These are phyloP conservation scores for Penicillium sp. DNA, from an alignment of 2,329 filamentous ascomycete species.

Conservation along the genomic window DNA sequence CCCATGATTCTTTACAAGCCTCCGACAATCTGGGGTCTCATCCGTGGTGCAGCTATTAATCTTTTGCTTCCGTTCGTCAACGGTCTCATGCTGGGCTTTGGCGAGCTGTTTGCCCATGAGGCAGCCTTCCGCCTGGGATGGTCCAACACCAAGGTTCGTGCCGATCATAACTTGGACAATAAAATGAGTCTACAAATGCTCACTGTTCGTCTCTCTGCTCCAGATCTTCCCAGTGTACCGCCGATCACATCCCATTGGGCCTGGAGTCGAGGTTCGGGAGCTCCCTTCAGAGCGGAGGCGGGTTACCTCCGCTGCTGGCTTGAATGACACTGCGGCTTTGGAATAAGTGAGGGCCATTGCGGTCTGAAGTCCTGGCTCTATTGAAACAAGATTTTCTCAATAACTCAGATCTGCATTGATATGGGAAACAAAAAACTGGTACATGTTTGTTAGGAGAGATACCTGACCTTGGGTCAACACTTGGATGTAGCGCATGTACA, in stretches of 20 bases:
- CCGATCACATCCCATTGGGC: constrained; percentile 69
- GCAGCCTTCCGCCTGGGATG: constrained; percentile 90
- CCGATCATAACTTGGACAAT: background rate
- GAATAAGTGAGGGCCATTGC: constrained; percentile 53
- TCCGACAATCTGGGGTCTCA: constrained; percentile 80
- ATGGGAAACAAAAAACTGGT: constrained; percentile 26
- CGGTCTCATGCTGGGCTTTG: constrained; percentile 96
- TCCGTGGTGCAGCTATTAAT: constrained; percentile 92
- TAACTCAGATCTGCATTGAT: constrained; percentile 16
- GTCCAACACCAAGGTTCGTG: constrained; percentile 84
- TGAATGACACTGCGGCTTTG: constrained; percentile 69
- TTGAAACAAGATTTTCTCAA: background rate
- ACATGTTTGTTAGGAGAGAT: constrained; percentile 26
- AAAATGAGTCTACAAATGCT: background rate
- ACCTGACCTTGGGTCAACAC: constrained; percentile 20
- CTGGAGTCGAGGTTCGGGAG: constrained; percentile 79
- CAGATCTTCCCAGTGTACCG: constrained; percentile 65
- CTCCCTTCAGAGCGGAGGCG: constrained; percentile 60
- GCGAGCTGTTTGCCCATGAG: constrained; percentile 95
- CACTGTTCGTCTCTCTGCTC: background rate
- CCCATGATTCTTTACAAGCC: constrained; percentile 73
- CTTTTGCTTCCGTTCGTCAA: constrained; percentile 95
- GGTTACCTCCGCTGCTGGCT: constrained; percentile 52
- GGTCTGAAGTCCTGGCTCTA: background rate
- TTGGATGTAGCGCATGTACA: constrained; percentile 35